A percentile compares a stretch with the other conserved stretches of the same genome.
Conservation (phyloP, 2,329 filamentous ascomycete species). For the Fusarium foetens region DNA sequence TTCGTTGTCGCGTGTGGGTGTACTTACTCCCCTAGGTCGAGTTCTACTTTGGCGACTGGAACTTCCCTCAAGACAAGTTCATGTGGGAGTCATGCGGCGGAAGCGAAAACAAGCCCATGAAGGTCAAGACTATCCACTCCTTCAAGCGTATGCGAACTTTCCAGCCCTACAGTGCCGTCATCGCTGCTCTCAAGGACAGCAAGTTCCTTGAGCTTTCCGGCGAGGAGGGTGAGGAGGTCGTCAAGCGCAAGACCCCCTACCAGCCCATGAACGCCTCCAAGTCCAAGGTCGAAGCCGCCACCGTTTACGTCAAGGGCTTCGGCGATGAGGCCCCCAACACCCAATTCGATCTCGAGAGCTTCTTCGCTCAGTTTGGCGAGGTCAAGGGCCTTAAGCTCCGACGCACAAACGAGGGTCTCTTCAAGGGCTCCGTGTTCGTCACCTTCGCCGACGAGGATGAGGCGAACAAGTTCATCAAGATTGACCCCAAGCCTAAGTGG, state of each 20-base stretch:
- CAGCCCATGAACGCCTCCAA: constrained; percentile 68
- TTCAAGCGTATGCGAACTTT: constrained; percentile 98
- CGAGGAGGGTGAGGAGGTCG: constrained; percentile 74
- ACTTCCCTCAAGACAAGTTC: constrained; percentile 89
- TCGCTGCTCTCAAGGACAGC: constrained; percentile 84
- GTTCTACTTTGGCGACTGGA: constrained; percentile 95
- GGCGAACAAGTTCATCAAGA: constrained; percentile 80
- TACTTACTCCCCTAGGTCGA: constrained; percentile 72
- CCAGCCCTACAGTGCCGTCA: constrained; percentile 84
- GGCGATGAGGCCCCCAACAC: constrained; percentile 83
- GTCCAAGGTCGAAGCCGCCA: constrained; percentile 75
- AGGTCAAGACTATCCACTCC: constrained; percentile 78
- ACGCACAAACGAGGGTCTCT: constrained; percentile 74
- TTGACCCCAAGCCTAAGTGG: constrained; percentile 86
- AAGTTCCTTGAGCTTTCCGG: constrained; percentile 78
- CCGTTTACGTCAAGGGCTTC: constrained; percentile 94
- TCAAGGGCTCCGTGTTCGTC: constrained; percentile 97
- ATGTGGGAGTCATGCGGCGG: constrained; percentile 83
- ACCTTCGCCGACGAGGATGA: constrained; percentile 86
- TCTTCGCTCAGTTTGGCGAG: constrained; percentile 84
- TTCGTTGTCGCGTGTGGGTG: background rate
- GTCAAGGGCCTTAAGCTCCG: constrained; percentile 88
- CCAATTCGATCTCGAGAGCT: constrained; percentile 93
- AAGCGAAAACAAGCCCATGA: constrained; percentile 81
- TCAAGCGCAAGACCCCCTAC: constrained; percentile 81